Percentiles rank a stretch among this genome's conserved stretches.
phyloP scores from a whole-genome alignment of 2,329 filamentous ascomycete species.

The Ascochyta lentis region DNA sequence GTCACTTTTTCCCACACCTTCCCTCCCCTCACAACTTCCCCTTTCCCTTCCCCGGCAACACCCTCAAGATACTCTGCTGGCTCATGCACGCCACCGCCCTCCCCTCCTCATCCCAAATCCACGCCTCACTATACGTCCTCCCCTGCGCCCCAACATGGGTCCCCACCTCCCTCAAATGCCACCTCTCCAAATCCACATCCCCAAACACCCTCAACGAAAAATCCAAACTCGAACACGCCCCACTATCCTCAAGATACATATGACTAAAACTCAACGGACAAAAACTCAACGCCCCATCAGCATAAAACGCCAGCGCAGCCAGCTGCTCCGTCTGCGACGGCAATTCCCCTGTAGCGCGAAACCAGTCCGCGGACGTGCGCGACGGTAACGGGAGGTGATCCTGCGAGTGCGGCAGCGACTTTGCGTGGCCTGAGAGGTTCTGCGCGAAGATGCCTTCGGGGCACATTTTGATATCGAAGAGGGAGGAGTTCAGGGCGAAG shows the following conservation, averaged over 20 bases:
- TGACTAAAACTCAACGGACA: constrained; percentile 53
- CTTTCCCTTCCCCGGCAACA: constrained; percentile 19
- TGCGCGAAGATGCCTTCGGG: constrained; percentile 54
- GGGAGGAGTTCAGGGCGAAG: constrained; percentile 39
- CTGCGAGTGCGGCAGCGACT: constrained; percentile 41
- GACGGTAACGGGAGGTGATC: constrained; percentile 48
- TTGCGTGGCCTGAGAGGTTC: constrained; percentile 53
- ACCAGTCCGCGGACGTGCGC: constrained; percentile 53
- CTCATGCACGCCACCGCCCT: constrained; percentile 57
- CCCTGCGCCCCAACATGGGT: constrained; percentile 51
- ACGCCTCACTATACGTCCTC: constrained; percentile 54
- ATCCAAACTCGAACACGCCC: constrained; percentile 57
- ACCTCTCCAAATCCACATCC: constrained; percentile 51
- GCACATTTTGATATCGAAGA: constrained; percentile 50
- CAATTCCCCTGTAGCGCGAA: constrained; percentile 34
- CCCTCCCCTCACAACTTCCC: background rate
- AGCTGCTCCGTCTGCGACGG: constrained; percentile 41
- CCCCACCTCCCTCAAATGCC: constrained; percentile 54
- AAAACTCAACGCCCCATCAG: constrained; percentile 56
- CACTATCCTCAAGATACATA: constrained; percentile 54
- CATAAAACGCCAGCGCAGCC: constrained; percentile 51
- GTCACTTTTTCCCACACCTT: background rate
- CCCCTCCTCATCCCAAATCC: constrained; percentile 55
- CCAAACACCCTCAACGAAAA: constrained; percentile 57
- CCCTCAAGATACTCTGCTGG: constrained; percentile 53